These are phyloP conservation scores for Triadica sebifera DNA, from an alignment of 345 rosid species.

Conservation along the genomic window DNA sequence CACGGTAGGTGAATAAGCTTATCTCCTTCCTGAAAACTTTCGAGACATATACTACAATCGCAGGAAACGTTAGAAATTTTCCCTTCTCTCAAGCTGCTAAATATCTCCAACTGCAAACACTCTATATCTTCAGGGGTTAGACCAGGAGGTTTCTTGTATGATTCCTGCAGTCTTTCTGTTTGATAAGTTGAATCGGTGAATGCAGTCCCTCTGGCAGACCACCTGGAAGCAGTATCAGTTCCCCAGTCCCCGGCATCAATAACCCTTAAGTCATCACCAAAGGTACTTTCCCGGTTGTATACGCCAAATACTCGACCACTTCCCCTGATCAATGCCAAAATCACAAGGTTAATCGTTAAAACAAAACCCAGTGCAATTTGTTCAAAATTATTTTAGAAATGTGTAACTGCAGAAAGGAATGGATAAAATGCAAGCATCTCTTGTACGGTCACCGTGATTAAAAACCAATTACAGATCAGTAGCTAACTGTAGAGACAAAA, in stretches of 20 bases:
- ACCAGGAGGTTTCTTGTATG: conserved; percentile 70
- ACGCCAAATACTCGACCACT: conserved; percentile 29
- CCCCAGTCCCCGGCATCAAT: conserved; percentile 48
- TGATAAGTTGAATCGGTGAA: conserved; percentile 24
- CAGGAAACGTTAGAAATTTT: conserved; percentile 27
- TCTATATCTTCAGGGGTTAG: conserved; percentile 53
- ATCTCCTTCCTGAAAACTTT: conserved; percentile 66
- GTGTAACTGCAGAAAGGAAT: neutral
- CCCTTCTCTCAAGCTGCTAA: conserved; percentile 29
- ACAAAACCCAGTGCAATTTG: neutral
- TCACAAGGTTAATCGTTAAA: conserved; percentile 13
- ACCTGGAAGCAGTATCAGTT: conserved; percentile 25
- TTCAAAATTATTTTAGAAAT: neutral
- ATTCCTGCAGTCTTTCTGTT: conserved; percentile 37
- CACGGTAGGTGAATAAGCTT: conserved; percentile 57
- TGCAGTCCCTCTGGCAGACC: conserved; percentile 25
- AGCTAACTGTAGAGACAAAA: neutral
- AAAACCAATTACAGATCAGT: neutral
- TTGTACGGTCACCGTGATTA: neutral
- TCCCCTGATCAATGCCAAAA: conserved; percentile 36
- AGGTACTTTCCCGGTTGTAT: conserved; percentile 20
- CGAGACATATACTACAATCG: conserved; percentile 85
- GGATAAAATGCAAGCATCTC: neutral
- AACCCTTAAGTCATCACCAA: conserved; percentile 42
- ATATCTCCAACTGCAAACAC: conserved; percentile 47